Conservation (phyloP, 2,329 filamentous ascomycete species). For the Didymella exigua region DNA sequence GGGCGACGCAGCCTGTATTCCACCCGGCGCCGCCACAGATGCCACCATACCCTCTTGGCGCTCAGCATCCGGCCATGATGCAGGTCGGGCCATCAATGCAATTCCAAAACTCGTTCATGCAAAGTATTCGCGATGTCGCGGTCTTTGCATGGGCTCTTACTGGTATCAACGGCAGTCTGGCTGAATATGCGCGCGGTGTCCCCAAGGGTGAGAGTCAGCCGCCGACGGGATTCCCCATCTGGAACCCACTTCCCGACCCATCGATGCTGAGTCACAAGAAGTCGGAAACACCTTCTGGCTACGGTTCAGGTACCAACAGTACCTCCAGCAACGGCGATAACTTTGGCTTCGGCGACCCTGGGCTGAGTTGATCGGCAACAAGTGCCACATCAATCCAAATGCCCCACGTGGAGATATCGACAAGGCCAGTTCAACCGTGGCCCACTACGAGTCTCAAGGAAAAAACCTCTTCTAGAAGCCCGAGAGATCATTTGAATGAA, state of each 20-base stretch:
- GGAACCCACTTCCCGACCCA: constrained; percentile 50
- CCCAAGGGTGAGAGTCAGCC: constrained; percentile 69
- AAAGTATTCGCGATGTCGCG: constrained; percentile 79
- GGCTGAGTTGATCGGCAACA: constrained; percentile 28
- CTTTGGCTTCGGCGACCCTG: constrained; percentile 46
- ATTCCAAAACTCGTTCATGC: constrained; percentile 68
- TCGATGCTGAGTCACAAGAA: constrained; percentile 24
- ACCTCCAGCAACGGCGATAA: constrained; percentile 41
- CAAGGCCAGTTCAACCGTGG: background rate
- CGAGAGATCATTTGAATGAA: constrained; percentile 11
- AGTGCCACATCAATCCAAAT: background rate
- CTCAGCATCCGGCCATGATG: constrained; percentile 50
- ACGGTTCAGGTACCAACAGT: constrained; percentile 41
- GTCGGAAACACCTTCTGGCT: constrained; percentile 43
- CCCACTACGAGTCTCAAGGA: background rate
- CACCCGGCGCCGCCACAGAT: constrained; percentile 48
- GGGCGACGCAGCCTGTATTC: constrained; percentile 71
- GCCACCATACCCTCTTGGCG: constrained; percentile 44
- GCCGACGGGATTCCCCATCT: constrained; percentile 64
- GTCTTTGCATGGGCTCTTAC: constrained; percentile 86
- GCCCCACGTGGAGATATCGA: background rate
- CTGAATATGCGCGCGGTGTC: constrained; percentile 65
- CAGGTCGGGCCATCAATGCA: constrained; percentile 55
- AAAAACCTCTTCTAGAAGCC: background rate
- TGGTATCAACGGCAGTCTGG: constrained; percentile 78